Evolutionary conservation across 2,329 filamentous ascomycete species (phyloP).

Genomic region (Clarireedia monteithiana): DNA sequence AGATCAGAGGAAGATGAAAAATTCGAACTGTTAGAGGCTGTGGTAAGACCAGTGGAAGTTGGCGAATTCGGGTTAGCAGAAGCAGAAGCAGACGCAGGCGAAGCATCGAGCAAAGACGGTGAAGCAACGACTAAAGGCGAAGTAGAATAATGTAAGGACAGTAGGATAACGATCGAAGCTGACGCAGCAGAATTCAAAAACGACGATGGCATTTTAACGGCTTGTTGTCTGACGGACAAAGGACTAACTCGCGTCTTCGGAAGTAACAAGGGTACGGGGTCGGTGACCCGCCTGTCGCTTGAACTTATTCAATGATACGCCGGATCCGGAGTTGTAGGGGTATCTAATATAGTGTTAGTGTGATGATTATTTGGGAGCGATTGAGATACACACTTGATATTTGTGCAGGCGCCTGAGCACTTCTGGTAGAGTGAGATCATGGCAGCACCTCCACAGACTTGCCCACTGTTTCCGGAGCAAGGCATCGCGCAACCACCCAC

Average conservation of each 20-base stretch:
- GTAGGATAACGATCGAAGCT: neutral
- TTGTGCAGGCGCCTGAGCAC: neutral
- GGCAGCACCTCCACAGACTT: conserved; percentile 23
- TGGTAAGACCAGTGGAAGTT: neutral
- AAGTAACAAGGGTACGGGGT: neutral
- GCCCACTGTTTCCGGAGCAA: conserved; percentile 12
- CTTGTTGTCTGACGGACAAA: neutral
- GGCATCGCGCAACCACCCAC: conserved; percentile 7
- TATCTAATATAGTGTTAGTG: neutral
- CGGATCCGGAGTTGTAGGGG: neutral
- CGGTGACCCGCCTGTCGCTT: conserved; percentile 3
- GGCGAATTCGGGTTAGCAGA: neutral
- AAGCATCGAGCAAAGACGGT: neutral
- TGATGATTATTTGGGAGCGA: neutral
- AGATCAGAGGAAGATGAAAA: neutral
- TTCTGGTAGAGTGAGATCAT: conserved; percentile 11
- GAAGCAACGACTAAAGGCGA: no score
- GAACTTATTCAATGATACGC: neutral
- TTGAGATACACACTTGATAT: neutral
- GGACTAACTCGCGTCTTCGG: neutral
- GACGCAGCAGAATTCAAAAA: neutral
- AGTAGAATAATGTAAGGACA: no score
- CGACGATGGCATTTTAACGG: no score
- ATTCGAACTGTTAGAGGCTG: neutral
- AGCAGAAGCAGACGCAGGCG: neutral